Percentiles rank a stretch among this genome's conserved stretches.
These are phyloP conservation scores for Ophiostoma pallidulum DNA, from an alignment of 2,329 filamentous ascomycete species.

Conservation along the genomic window DNA sequence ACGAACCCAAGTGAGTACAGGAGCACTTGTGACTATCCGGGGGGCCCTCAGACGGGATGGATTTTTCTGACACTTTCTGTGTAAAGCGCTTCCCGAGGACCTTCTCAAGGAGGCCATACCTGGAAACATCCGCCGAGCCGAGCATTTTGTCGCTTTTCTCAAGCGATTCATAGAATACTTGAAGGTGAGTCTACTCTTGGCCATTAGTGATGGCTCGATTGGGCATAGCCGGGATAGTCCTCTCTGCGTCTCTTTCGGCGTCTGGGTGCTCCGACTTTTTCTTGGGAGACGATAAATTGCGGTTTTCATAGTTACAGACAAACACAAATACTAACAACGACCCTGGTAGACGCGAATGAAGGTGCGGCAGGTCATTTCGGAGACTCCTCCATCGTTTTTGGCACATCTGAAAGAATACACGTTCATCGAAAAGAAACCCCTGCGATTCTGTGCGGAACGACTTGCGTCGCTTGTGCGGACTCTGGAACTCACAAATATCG, in stretches of 20 bases:
- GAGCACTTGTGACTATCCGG: too few relatives aligned
- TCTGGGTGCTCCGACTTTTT: too few relatives aligned
- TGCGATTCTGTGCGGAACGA: slow-evolving; percentile 90
- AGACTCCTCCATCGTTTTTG: slow-evolving; percentile 90
- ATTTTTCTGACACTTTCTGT: not conserved
- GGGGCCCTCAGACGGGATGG: too few relatives aligned
- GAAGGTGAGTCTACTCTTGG: slow-evolving; percentile 40
- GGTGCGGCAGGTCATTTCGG: slow-evolving; percentile 91
- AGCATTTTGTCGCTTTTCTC: slow-evolving; percentile 91
- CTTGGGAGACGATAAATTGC: too few relatives aligned
- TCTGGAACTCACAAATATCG: slow-evolving; percentile 91
- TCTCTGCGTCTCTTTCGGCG: too few relatives aligned
- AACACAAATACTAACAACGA: not conserved
- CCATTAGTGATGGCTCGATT: too few relatives aligned
- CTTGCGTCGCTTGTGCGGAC: slow-evolving; percentile 91
- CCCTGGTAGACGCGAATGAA: slow-evolving; percentile 82
- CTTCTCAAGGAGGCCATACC: slow-evolving; percentile 91
- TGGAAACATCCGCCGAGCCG: slow-evolving; percentile 88
- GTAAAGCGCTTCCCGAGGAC: slow-evolving; percentile 72
- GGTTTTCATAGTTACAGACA: too few relatives aligned
- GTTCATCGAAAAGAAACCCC: slow-evolving; percentile 92
- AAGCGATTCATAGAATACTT: slow-evolving; percentile 97
- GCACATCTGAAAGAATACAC: slow-evolving; percentile 90
- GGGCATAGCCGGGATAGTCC: too few relatives aligned
- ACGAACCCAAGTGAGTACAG: slow-evolving; percentile 58